Conservation (phyloP, 495 filamentous ascomycete genomes). For the Trichoderma gamsii region DNA sequence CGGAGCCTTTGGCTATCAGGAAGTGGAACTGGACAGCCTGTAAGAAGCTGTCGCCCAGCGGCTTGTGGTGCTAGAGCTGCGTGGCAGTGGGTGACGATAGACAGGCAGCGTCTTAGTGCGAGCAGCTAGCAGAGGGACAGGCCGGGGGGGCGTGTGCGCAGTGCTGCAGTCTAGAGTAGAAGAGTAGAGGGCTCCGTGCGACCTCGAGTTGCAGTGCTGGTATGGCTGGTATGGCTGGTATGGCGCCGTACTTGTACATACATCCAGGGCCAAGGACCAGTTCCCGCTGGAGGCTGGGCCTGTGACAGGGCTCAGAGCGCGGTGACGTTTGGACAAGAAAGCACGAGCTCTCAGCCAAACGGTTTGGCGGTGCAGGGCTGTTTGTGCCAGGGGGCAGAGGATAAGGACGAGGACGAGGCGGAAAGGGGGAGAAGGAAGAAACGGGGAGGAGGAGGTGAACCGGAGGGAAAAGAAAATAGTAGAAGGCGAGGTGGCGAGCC, state of each 20-base stretch:
- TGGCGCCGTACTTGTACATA: not conserved
- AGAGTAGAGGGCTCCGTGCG: not conserved
- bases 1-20: conserved; percentile 12
- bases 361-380: not conserved
- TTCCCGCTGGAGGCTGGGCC: not conserved
- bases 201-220: not conserved
- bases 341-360: not conserved
- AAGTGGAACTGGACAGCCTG: conserved; percentile 8
- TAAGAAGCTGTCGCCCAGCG: conserved; percentile 12
- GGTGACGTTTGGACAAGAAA: conserved; percentile 8
- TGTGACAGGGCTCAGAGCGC: conserved; percentile 1
- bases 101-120: not conserved
- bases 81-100: conserved; percentile 11
- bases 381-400: not conserved
- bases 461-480: not conserved
- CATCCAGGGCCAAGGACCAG: not conserved
- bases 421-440: not conserved
- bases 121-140: not conserved
- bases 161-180: not conserved
- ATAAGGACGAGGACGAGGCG: not conserved
- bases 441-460: not conserved
- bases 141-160: conserved; percentile 2
- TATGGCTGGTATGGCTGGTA: not conserved
- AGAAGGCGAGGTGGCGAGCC: not conserved
- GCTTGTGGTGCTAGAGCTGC: conserved; percentile 12